These are phyloP conservation scores for Pelargonium citronellum DNA, from an alignment of 441 rosid species.

Conservation along the genomic window DNA sequence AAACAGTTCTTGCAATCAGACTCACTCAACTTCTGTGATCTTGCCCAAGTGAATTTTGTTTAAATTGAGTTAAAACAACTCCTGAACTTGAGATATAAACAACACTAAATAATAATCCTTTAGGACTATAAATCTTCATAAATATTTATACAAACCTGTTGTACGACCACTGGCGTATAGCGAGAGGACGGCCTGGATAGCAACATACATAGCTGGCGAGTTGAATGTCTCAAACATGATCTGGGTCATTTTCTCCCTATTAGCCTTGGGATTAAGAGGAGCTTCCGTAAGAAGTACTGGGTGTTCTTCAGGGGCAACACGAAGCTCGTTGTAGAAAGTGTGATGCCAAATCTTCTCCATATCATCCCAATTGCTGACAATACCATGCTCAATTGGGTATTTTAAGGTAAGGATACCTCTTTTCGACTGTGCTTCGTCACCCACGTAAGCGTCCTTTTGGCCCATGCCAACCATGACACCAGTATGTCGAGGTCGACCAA, in stretches of 20 bases:
- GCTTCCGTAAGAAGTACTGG: conserved; percentile 67
- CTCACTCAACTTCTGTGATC: too few species aligned
- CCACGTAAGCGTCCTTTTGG: conserved; percentile 15
- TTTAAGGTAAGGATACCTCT: conserved; percentile 15
- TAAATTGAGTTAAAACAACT: not conserved
- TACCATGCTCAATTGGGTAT: conserved; percentile 33
- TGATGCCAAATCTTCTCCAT: conserved; percentile 40
- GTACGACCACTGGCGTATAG: conserved; percentile 74
- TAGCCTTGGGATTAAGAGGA: conserved; percentile 68
- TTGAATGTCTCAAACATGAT: conserved; percentile 54
- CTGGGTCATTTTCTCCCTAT: conserved; percentile 57
- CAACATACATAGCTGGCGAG: conserved; percentile 53
- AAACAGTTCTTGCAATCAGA: not conserved
- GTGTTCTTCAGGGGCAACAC: conserved; percentile 62
- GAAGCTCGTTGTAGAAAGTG: conserved; percentile 56
- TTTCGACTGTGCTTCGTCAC: conserved; percentile 31
- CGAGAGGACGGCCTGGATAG: conserved; percentile 61
- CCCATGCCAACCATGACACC: conserved; percentile 63
- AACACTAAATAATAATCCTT: too few species aligned
- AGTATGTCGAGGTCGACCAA: conserved; percentile 51
- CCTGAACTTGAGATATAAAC: not conserved
- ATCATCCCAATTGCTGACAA: conserved; percentile 32
- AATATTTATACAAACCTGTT: too few species aligned
- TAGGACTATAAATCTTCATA: too few species aligned
- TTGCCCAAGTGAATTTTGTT: not conserved